These are phyloP conservation scores for Trypanosoma scelopori DNA, from an alignment of 208 protist genomes.

Conservation along the genomic window DNA sequence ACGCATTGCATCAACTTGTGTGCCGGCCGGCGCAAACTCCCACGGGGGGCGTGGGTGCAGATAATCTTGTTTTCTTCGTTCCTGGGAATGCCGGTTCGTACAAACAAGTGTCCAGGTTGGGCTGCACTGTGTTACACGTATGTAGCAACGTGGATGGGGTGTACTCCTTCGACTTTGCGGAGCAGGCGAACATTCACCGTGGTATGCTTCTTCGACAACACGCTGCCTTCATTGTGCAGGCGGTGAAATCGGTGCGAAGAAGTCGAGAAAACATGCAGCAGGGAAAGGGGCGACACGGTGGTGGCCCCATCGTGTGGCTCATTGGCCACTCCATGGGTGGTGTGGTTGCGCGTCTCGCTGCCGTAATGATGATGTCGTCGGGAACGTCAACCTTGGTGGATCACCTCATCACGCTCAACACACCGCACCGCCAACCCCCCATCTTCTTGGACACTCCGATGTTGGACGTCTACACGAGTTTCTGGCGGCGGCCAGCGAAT, in stretches of 20 bases:
- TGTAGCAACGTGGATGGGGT: slow-evolving; percentile 1
- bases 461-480: slow-evolving; percentile 31
- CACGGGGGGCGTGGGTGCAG: neutral
- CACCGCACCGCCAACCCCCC: slow-evolving; percentile 41
- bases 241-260: slow-evolving; percentile 22
- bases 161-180: slow-evolving; percentile 42
- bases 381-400: slow-evolving; percentile 14
- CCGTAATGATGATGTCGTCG: slow-evolving; percentile 9
- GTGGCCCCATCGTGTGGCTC: slow-evolving; percentile 33
- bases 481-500: slow-evolving; percentile 4
- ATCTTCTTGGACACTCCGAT: slow-evolving; percentile 49
- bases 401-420: slow-evolving; percentile 52
- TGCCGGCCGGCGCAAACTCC: slow-evolving; percentile 1
- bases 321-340: slow-evolving; percentile 67
- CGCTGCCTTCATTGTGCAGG: slow-evolving; percentile 44
- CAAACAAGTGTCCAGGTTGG: slow-evolving; percentile 32
- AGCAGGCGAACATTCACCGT: slow-evolving; percentile 56
- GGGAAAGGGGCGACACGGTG: neutral
- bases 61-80: slow-evolving; percentile 40
- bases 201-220: slow-evolving; percentile 42
- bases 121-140: slow-evolving; percentile 26
- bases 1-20: neutral
- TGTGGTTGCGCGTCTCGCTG: slow-evolving; percentile 38
- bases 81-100: slow-evolving; percentile 51
- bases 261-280: neutral